Evolutionary conservation across 768 basidiomycete species (phyloP).

Genomic region (Rhodotorula kratochvilovae): DNA sequence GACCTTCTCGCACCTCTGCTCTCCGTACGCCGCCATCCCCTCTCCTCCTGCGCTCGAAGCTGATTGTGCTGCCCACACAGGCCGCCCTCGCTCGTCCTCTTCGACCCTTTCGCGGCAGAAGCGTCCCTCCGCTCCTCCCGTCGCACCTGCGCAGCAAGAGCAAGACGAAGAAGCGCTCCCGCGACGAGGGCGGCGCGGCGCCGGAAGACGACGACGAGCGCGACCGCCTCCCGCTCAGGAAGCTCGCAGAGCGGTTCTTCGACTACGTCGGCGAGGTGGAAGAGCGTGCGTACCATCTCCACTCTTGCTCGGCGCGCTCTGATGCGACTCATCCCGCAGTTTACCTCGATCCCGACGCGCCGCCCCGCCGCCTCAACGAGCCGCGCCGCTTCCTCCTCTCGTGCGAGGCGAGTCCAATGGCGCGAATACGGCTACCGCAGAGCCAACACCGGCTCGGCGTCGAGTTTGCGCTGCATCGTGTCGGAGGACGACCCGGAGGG

Average conservation of each 20-base stretch:
- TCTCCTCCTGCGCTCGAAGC: too few species aligned
- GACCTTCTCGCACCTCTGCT: neutral
- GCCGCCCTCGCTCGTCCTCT: neutral
- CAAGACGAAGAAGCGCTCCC: neutral
- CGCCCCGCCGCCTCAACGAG: neutral
- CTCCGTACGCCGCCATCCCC: neutral
- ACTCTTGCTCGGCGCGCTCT: neutral
- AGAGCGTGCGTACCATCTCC: neutral
- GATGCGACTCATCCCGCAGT: neutral
- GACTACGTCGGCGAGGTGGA: neutral
- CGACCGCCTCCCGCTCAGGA: neutral
- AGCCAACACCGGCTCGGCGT: neutral
- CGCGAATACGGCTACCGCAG: neutral
- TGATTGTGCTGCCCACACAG: neutral
- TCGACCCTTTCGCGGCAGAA: neutral
- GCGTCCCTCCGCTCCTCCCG: slow-evolving; percentile 1
- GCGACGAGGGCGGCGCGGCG: neutral
- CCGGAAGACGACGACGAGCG: neutral
- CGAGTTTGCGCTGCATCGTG: neutral
- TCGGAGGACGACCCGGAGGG: neutral
- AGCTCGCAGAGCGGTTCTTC: neutral
- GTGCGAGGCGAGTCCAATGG: neutral
- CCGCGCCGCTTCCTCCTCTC: neutral
- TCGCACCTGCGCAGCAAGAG: neutral
- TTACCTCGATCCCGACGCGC: neutral